Evolutionary conservation across 129 eudicot genomes (phyloP), one percentile per base, ranked within the genome.

Genomic region (Flaveria trinervia): DNA sequence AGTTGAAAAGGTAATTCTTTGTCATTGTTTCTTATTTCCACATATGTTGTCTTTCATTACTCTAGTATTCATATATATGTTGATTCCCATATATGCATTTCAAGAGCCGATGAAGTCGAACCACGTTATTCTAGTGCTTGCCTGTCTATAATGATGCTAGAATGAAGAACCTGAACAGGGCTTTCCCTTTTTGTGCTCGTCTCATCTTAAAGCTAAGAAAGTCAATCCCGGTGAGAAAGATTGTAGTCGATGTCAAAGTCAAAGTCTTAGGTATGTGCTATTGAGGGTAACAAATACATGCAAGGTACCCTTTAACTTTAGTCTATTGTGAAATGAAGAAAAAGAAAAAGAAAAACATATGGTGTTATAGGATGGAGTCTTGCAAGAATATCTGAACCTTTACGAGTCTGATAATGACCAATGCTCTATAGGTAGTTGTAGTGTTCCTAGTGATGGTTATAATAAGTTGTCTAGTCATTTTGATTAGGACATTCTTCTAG

Each of bases 261-360:
- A 79, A 52, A 59, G 82, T 70, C 85, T 50, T 20, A 90, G 96
- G 96, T 88, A 88, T 87, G 77, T 72, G 86, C 80, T 87, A 79
- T 82, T 85, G 85, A 62, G 85, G 91, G 84, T 84, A 86, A 89
- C 75, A 84, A 79, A 65, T 72, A 75, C 82, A 68, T 77, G 77
- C 80, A 78, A 82, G 74, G 5, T 79, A 59, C 87, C 86, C 44
- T 72, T 62, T 73, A 78, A 82, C 81, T 73, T 46, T 77, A 83
- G 76, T 80, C 60, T 44, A 10, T 44, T 44, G 7, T 9, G 2
- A 44, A 44, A 44, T 44, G 49, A 10, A 44, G 49, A 9, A 9
- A 44, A 44, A 7, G 48, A 44, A 48, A 48, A 48, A 33, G 39
- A 33, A 33, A 33, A 33, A 33, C 39, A 33, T 33, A 33, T 33